Evolutionary conservation across 169 alveolate genomes (phyloP).

Genomic region (Eimeria falciformis): DNA sequence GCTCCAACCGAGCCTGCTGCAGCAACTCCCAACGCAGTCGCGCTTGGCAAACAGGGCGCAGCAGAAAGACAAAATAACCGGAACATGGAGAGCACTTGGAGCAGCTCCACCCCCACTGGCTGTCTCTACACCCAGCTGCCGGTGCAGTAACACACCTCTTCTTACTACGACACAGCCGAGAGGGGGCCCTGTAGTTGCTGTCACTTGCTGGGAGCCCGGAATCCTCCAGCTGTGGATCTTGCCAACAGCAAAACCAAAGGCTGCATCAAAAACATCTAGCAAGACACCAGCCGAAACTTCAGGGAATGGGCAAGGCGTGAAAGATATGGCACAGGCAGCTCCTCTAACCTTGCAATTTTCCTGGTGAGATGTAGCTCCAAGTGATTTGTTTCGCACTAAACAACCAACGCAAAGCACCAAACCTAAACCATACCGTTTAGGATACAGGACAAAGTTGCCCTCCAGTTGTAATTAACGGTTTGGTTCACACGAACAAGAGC

Average conservation of each 20-base stretch:
- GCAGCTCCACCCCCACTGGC: slow-evolving; percentile 4
- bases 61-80: slow-evolving; percentile 30
- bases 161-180: not conserved
- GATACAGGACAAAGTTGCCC: too few species aligned
- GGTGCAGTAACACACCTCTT: not conserved
- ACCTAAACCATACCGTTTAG: too few species aligned
- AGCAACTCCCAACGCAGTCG: slow-evolving; percentile 16
- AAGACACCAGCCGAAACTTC: not conserved
- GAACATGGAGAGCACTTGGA: slow-evolving; percentile 14
- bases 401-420: too few species aligned
- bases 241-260: not conserved
- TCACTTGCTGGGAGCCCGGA: slow-evolving; percentile 36
- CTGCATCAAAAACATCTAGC: not conserved
- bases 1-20: slow-evolving; percentile 16
- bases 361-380: not conserved
- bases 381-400: too few species aligned
- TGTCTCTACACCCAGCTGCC: not conserved
- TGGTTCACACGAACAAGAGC: too few species aligned
- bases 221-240: slow-evolving; percentile 43
- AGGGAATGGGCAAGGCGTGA: not conserved
- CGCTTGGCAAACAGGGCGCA: slow-evolving; percentile 14
- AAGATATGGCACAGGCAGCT: not conserved
- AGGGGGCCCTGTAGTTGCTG: slow-evolving; percentile 27
- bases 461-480: too few species aligned
- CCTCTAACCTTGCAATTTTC: slow-evolving; percentile 3